Evolutionary conservation across 495 filamentous ascomycete genomes (phyloP), one percentile per base, ranked within the genome.

Genomic region (Aspergillus baeticus): DNA sequence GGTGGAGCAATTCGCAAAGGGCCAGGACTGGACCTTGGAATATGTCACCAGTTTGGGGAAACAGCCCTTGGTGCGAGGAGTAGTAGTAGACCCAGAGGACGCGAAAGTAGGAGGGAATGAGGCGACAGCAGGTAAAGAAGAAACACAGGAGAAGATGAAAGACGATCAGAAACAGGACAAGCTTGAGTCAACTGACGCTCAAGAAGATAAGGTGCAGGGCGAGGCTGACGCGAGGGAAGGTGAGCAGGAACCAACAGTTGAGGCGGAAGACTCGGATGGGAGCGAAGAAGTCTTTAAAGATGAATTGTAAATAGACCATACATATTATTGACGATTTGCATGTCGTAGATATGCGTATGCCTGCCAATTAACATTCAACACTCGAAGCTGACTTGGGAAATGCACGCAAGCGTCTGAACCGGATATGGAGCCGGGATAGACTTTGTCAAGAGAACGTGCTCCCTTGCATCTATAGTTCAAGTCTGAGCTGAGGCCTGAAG

Each of bases 271-370:
- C 39, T 5, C 49, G 0, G 70, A 73, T 26, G 79, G 77, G 3
- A 79, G 76, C 55, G 70, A 82, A 62, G 81, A 83, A 67, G 69
- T 73, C 6, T 82, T 77, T 51, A 81, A 80, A 57, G 79, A 85
- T 58, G 82, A 85, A 58, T 62, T 84, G 67, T 85, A 64, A 68
- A 54, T 55, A 42, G 10, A 15, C 5, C 31, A 42, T 42, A 13
- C 33, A 52, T 33, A 42, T 22, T 18, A 22, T 33, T 52, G 36
- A 52, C 26, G 22, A 42, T 52, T 50, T 50, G 15, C 7, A 38
- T 34, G 10, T 38, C 11, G 20, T n/a, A n/a, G n/a, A n/a, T 29
- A 29, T 29, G 3, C 26, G 26, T 29, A 29, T 29, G 26, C 8
- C 26, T 29, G 26, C 26, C 8, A 8, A 4, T 29, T 3, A 29